These are phyloP conservation scores for Ligustrum vulgare DNA, from an alignment of 257 asterid genomes.

Conservation along the genomic window DNA sequence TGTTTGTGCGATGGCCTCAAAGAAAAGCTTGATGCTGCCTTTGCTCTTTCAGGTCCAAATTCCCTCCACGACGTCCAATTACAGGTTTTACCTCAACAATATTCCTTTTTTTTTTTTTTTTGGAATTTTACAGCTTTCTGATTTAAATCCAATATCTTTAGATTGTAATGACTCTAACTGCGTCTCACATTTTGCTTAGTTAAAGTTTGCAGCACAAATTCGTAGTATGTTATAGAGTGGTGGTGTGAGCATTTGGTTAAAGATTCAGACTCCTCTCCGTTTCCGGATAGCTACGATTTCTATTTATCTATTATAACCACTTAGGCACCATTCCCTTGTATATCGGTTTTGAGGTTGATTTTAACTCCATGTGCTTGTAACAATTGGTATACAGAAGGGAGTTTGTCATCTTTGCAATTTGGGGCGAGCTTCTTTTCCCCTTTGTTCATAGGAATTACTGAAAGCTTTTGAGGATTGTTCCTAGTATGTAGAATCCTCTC, in stretches of 20 bases:
- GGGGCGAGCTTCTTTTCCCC: background rate
- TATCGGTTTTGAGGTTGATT: background rate
- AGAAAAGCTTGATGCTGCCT: slow-evolving; percentile 82
- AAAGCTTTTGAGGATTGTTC: too few relatives aligned
- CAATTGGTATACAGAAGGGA: background rate
- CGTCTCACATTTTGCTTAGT: background rate
- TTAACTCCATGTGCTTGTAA: background rate
- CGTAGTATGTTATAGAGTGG: background rate
- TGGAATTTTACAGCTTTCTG: background rate
- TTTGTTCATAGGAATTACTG: too few relatives aligned
- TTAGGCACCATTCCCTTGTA: background rate
- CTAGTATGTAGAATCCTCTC: too few relatives aligned
- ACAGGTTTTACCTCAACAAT: slow-evolving; percentile 40
- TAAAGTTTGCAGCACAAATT: background rate
- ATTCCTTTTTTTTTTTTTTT: slow-evolving; percentile 6
- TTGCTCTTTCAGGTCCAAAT: slow-evolving; percentile 55
- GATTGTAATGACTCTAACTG: background rate
- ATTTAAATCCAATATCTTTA: background rate
- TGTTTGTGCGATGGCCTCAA: slow-evolving; percentile 99
- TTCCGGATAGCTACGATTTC: too few relatives aligned
- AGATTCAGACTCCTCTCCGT: too few relatives aligned
- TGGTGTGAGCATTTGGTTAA: background rate
- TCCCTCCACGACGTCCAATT: slow-evolving; percentile 51
- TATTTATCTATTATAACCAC: background rate
- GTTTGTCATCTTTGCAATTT: background rate